Base-by-base conservation (phyloP, 345 rosid species). In the Psidium friedrichsthalianum region DNA sequence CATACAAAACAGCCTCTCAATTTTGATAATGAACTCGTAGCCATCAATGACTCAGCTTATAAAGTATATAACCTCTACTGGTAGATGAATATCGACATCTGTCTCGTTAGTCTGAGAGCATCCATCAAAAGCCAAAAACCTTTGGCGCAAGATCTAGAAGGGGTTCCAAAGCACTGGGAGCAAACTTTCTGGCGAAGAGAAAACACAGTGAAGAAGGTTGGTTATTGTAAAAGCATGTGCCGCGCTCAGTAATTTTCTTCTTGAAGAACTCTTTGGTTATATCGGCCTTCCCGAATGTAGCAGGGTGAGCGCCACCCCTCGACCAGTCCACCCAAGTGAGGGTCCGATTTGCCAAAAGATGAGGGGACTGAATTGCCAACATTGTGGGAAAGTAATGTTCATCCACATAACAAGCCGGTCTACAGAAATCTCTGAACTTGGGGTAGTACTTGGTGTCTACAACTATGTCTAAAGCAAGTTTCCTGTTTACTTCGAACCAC, bases 241-340 rank as follows among this genome's bases (percentile, higher is more conserved):
- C 21, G 5, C 90, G 87, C 51, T 89, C 89, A 57, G 53, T 87
- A 32, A 82, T 86, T 69, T 69, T 69, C 87, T 57, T 88, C 86
- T 84, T 87, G 87, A 91, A 88, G 86, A 90, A 91, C 22, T 85
- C 88, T 27, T 85, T 85, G 3, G 64, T 86, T 5, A 91, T 83
- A 54, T 91, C 92, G 20, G 83, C 78, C 84, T 84, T 86, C 29
- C 93, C 91, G 51, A 91, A 91, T 2, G 91, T 88, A 44, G 91
- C 92, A 11, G 93, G 93, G 84, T 90, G 92, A 2, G 93, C 89
- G 2, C 93, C 92, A 5, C 93, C 93, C 85, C 91, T 83, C 0
- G 92, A 90, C 92, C 93, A 91, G 74, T 91, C 93, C 21, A 88
- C 90, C 89, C 91, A 91, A 8, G 91, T 88, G 8, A 91, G 86